Evolutionary conservation across 768 basidiomycete species (phyloP).

Genomic region (Tephrocybe rancida): DNA sequence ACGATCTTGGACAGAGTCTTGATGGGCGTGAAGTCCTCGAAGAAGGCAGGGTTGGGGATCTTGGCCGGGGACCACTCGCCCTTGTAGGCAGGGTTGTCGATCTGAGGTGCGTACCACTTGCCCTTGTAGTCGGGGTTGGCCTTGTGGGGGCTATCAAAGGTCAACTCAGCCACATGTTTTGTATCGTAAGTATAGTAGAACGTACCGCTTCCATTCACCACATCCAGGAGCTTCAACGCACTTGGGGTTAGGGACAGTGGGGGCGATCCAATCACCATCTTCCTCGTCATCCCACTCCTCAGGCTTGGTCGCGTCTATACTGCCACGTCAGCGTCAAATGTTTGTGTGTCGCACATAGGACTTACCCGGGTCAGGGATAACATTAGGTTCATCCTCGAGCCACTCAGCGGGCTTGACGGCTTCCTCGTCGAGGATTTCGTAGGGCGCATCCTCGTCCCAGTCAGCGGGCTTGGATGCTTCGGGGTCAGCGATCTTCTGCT

Average conservation of each 20-base stretch:
- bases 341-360: not conserved
- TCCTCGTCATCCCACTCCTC: constrained; percentile 99
- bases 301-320: constrained; percentile 82
- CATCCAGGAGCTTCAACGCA: constrained; percentile 92
- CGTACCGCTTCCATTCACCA: constrained; percentile 89
- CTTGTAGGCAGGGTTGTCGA: constrained; percentile 98
- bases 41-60: constrained; percentile 90
- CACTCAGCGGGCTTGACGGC: constrained; percentile 93
- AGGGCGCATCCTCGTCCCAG: constrained; percentile 98
- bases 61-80: constrained; percentile 91
- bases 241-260: constrained; percentile 86
- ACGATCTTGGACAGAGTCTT: constrained; percentile 87
- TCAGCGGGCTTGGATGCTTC: constrained; percentile 91
- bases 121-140: constrained; percentile 96
- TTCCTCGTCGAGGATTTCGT: constrained; percentile 86
- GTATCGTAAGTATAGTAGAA: not conserved
- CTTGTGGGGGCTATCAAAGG: constrained; percentile 66
- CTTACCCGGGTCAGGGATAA: constrained; percentile 85
- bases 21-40: constrained; percentile 83
- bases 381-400: constrained; percentile 85
- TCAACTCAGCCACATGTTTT: not conserved
- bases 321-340: not conserved
- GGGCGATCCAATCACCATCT: constrained; percentile 97
- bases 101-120: constrained; percentile 94
- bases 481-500: constrained; percentile 81